These are phyloP conservation scores for Epichloe aotearoae DNA, from an alignment of 2,329 filamentous ascomycete genomes.

Conservation along the genomic window DNA sequence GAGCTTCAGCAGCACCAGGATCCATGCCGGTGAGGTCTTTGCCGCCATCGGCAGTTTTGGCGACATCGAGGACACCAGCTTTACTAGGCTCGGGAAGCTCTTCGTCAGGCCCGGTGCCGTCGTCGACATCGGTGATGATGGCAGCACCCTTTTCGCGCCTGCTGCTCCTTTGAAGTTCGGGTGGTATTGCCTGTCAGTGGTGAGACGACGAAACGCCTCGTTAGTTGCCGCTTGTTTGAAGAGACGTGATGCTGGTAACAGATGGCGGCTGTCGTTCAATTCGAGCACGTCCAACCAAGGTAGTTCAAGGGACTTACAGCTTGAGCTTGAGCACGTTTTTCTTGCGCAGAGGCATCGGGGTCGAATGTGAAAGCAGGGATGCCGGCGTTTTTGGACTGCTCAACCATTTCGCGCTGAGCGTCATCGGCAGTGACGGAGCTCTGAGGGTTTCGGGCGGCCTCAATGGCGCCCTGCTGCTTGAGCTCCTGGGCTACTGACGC, in stretches of 20 bases:
- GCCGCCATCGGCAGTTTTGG: constrained; percentile 36
- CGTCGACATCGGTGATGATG: constrained; percentile 68
- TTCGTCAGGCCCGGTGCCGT: constrained; percentile 54
- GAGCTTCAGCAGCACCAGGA: constrained; percentile 37
- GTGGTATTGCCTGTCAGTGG: constrained; percentile 21
- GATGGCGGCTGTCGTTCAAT: neutral
- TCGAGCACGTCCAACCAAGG: neutral
- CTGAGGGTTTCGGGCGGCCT: constrained; percentile 61
- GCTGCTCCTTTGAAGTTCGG: constrained; percentile 22
- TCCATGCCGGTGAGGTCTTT: constrained; percentile 35
- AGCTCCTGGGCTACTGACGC: constrained; percentile 41
- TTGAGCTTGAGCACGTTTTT: constrained; percentile 71
- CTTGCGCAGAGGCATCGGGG: constrained; percentile 66
- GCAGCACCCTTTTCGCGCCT: constrained; percentile 45
- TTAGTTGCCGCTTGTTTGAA: neutral
- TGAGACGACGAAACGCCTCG: neutral
- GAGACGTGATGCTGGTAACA: neutral
- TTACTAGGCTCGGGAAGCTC: constrained; percentile 66
- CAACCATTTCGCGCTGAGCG: constrained; percentile 59
- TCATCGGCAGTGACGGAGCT: constrained; percentile 54
- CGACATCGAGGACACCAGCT: constrained; percentile 47
- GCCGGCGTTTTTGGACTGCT: constrained; percentile 68
- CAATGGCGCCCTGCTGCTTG: constrained; percentile 68
- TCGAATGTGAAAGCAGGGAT: constrained; percentile 75
- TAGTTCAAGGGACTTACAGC: constrained; percentile 41